Evolutionary conservation across 1,284 basidiomycete genomes (phyloP).

Genomic region (Takashimella tepidaria): DNA sequence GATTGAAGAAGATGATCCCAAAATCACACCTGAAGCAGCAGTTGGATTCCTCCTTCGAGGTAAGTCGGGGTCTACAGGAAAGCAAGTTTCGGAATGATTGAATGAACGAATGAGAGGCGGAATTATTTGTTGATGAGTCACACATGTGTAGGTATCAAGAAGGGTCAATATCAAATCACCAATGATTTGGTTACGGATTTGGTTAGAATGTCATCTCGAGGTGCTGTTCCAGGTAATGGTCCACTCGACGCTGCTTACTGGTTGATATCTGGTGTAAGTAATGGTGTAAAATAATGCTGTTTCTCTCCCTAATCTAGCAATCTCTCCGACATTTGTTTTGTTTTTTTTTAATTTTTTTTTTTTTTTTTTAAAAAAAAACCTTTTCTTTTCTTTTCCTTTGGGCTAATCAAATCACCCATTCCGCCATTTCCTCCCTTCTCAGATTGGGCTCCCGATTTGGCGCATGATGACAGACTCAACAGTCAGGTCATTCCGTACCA

Average conservation of each 20-base stretch:
- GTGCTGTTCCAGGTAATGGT: conserved; percentile 62
- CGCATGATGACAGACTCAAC: conserved; percentile 32
- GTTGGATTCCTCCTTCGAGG: conserved; percentile 63
- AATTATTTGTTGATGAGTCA: conserved; percentile 5
- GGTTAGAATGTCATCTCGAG: conserved; percentile 65
- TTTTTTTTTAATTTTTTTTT: background rate
- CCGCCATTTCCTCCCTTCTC: too few species aligned
- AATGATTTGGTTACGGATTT: conserved; percentile 64
- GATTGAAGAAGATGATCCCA: conserved; percentile 73
- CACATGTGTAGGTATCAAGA: conserved; percentile 57
- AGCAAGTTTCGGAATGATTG: too few species aligned
- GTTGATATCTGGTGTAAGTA: conserved; percentile 52
- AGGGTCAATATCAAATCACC: conserved; percentile 70
- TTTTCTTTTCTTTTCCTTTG: too few species aligned
- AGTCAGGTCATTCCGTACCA: conserved; percentile 3
- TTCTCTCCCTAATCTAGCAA: background rate
- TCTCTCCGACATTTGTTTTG: background rate
- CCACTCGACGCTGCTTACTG: conserved; percentile 54
- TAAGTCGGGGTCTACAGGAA: conserved; percentile 42
- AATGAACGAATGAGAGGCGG: too few species aligned
- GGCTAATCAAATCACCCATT: too few species aligned
- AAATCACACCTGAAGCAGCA: conserved; percentile 61
- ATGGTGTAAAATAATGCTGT: too few species aligned
- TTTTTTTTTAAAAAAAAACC: too few species aligned
- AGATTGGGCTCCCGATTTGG: conserved; percentile 49